A percentile compares a stretch with the other conserved stretches of the same genome.
phyloP scores from a whole-genome alignment of 106 monocot species.

The Narthecium ossifragum region DNA sequence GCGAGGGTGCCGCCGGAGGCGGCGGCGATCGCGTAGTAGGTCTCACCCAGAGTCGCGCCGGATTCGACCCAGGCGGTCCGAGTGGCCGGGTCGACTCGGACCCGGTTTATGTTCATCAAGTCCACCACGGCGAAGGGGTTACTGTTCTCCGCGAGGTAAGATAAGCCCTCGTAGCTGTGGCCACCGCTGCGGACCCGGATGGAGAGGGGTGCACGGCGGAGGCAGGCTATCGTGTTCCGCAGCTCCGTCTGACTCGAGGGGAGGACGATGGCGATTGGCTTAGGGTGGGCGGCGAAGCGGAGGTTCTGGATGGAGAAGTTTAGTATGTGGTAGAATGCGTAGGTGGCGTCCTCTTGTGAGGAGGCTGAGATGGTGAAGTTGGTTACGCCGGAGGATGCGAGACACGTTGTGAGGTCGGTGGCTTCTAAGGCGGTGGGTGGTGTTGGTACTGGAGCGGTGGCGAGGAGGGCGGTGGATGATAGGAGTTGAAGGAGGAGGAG shows the following conservation, averaged over 20 bases:
- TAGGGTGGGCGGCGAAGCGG: slow-evolving; percentile 20
- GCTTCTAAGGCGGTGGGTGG: neutral
- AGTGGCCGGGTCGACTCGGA: slow-evolving; percentile 4
- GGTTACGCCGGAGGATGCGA: neutral
- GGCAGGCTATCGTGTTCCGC: slow-evolving; percentile 13
- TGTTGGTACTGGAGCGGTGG: neutral
- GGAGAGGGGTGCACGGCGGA: slow-evolving; percentile 7
- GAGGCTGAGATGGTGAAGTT: slow-evolving; percentile 8
- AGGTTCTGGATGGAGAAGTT: slow-evolving; percentile 38
- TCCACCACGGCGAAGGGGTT: slow-evolving; percentile 26
- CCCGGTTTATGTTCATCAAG: slow-evolving; percentile 23
- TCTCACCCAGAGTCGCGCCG: slow-evolving; percentile 21
- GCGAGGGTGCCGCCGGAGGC: slow-evolving; percentile 9
- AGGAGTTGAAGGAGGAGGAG: neutral
- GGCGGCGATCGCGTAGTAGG: slow-evolving; percentile 13
- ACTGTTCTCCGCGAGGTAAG: slow-evolving; percentile 10
- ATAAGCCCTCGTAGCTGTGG: slow-evolving; percentile 45
- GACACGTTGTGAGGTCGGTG: neutral
- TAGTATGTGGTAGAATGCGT: neutral
- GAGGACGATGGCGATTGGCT: slow-evolving; percentile 24
- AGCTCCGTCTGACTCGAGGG: slow-evolving; percentile 11
- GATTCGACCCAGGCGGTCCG: slow-evolving; percentile 13
- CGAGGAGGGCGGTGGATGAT: neutral
- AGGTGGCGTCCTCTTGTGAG: neutral
- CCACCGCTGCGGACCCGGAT: slow-evolving; percentile 34